Evolutionary conservation across 805 yeast genomes (phyloP), one percentile per base, ranked within the genome.

Genomic region (Yarrowia divulgata): DNA sequence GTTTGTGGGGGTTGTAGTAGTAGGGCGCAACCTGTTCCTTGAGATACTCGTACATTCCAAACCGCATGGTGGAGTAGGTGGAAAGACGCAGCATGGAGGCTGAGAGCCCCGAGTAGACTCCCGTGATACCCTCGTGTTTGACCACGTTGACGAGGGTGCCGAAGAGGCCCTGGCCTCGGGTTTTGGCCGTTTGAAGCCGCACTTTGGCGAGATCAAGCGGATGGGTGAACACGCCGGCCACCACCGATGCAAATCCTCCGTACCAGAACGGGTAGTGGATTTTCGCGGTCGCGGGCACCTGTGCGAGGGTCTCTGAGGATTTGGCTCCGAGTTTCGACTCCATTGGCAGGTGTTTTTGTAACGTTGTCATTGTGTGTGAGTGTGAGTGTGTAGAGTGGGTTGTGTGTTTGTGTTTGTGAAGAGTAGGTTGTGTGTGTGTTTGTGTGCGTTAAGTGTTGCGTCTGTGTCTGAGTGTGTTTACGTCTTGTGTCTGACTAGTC

Each of bases 151-250:
- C 77, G n/a, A 90, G 83, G 85, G 91, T 89, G 8, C 85, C 80
- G 8, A 85, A 75, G 72, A 91, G 81, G 0, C 87, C 81, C 69
- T 86, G 89, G 50, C 91, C 91, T 3, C 90, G 89, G 0, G 37
- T 54, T 1, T 45, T 48, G 3, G 96, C 93, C 0, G 97, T 89
- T 77, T 91, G 97, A 76, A 91, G 81, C 64, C 97, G 85, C 9
- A 93, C 97, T 75, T 91, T 91, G 2, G 97, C 95, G 52, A 91
- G 81, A 77, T 91, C 97, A 70, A 91, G 81, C 4, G 97, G 97
- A 79, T 91, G 97, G 8, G 83, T 80, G 64, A 77, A 74, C 18
- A 76, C 70, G 1, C 81, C 83, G 0, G 83, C 83, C 3, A 76
- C 79, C 70, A 79, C 77, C 64, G 81, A 77, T 19, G 82, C 77